Percentiles rank a stretch among this genome's conserved stretches.
These are phyloP conservation scores for Daldinia sp. DNA, from an alignment of 2,329 filamentous ascomycete species.

Conservation along the genomic window DNA sequence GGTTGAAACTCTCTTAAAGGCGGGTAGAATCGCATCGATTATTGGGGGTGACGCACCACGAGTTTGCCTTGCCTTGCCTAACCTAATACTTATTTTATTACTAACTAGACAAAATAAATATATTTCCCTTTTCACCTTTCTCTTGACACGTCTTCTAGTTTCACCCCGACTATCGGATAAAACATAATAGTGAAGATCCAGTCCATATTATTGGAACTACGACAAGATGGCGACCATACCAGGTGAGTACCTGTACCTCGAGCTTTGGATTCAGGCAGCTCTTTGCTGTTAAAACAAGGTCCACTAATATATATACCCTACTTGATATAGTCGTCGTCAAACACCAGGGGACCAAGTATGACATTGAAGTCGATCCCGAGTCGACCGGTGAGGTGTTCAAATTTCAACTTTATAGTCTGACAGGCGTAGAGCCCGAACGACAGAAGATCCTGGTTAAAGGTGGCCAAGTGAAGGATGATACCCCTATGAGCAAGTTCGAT, in stretches of 20 bases:
- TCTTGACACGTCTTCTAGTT: constrained; percentile 39
- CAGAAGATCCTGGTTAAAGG: constrained; percentile 97
- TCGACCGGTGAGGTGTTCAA: constrained; percentile 94
- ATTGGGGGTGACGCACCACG: constrained; percentile 46
- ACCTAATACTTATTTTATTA: not conserved
- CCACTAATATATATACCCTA: constrained; percentile 46
- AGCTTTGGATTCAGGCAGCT: constrained; percentile 4
- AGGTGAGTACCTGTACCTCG: constrained; percentile 43
- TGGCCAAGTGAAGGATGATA: constrained; percentile 94
- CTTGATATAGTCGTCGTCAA: constrained; percentile 81
- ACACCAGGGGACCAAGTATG: constrained; percentile 94
- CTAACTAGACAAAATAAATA: constrained; percentile 3
- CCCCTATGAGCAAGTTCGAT: constrained; percentile 83
- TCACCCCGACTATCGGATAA: constrained; percentile 1
- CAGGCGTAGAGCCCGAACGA: constrained; percentile 93
- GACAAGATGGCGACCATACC: constrained; percentile 50
- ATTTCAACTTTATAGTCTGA: constrained; percentile 93
- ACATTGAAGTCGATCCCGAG: constrained; percentile 88
- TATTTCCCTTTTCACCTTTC: constrained; percentile 13
- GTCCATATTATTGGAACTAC: not conserved
- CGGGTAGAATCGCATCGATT: constrained; percentile 43
- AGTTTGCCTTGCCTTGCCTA: constrained; percentile 38
- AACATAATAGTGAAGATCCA: constrained; percentile 8
- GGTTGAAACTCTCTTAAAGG: constrained; percentile 23
- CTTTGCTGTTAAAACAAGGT: not conserved